Evolutionary conservation across 305 asterid genomes (phyloP).

Genomic region (Fraxinus nigra): DNA sequence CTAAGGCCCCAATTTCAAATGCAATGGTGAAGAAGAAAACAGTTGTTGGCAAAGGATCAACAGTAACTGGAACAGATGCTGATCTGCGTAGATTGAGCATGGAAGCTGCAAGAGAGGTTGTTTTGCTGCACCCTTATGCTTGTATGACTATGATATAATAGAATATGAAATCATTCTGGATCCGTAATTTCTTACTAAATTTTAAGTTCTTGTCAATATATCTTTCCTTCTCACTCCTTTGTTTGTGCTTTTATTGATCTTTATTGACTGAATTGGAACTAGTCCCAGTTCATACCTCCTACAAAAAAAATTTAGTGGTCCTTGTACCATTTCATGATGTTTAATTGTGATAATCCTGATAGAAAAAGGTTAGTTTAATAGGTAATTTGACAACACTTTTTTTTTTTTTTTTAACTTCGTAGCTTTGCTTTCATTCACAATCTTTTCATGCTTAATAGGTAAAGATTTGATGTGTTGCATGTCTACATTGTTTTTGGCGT

Average conservation of each 20-base stretch:
- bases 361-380: not conserved
- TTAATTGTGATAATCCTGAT: not conserved
- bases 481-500: not conserved
- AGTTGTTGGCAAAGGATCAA: constrained; percentile 78
- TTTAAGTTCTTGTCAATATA: not conserved
- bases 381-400: not conserved
- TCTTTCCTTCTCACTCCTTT: not conserved
- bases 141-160: not conserved
- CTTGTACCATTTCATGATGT: constrained; percentile 1
- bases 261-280: not conserved
- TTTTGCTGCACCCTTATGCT: constrained; percentile 9
- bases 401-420: not conserved
- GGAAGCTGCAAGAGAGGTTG: constrained; percentile 97
- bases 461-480: not conserved
- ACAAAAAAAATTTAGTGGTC: not conserved
- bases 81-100: constrained; percentile 98
- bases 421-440: not conserved
- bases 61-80: constrained; percentile 99
- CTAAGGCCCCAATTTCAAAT: constrained; percentile 87
- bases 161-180: not conserved
- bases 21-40: constrained; percentile 75
- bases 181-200: not conserved
- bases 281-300: not conserved
- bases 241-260: constrained; percentile 3
- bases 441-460: constrained; percentile 2